Base-by-base conservation (phyloP, 352 stramenopile genomes). In the Thraustochytrium sp. region DNA sequence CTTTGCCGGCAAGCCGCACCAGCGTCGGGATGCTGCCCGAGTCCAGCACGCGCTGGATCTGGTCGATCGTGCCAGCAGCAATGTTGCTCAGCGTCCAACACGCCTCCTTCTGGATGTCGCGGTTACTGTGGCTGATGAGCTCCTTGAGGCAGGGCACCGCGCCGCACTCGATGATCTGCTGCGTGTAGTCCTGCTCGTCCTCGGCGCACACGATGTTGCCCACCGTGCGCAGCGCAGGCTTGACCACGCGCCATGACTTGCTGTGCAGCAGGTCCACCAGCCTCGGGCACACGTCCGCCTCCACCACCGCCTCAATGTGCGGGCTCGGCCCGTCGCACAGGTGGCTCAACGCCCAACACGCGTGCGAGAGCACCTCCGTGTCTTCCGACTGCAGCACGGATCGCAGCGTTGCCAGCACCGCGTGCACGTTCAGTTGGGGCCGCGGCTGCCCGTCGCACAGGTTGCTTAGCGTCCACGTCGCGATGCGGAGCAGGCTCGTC, bases 141-240 rank as follows among this genome's bases (percentile, higher is more conserved):
- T 94, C 89, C 55, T 89, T 89, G 62, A 99, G 87, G 48, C 92
- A 95, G 31, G 94, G 94, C 42, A 99, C 94, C 0, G 96, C 96
- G 62, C 93, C 91, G 85, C 94, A 98, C 86, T 98, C 94, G 73
- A 99, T 95, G 78, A 99, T 98, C 76, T 98, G 92, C 89, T 96
- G 88, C 11, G 90, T 95, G 76, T 92, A 95, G 82, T 96, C 91
- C 29, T 84, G 62, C 48, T 86, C 84, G 55, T 87, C 84, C 49
- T 85, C 96, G 2, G 95, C 96, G 85, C 95, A 98, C 48, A 99
- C 96, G 88, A 98, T 98, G 87, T 99, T 99, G n/a, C 96, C 96
- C 85, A 99, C 98, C 21, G 96, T 97, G 26, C 96, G 90, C 34
- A 99, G 86, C 3, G 96, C 96, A 16, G 96, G 96, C 85, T 98